Evolutionary conservation across 192 early-diverging fungal species (phyloP).

Genomic region (Phlyctochytrium arcticum): DNA sequence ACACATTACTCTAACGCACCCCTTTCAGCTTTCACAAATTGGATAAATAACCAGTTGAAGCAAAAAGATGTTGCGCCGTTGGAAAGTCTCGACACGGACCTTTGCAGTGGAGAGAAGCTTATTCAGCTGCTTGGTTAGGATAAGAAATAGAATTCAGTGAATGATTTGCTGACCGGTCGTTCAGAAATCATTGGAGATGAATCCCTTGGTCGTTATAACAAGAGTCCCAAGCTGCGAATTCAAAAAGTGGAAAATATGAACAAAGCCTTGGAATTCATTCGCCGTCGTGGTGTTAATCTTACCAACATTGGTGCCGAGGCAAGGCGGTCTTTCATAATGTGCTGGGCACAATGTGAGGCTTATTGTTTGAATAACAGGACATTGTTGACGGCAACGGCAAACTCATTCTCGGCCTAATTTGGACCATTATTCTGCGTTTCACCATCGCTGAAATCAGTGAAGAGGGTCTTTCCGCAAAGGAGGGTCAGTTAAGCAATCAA

Average conservation of each 20-base stretch:
- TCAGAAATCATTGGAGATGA: constrained; percentile 93
- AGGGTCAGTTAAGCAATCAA: constrained; percentile 41
- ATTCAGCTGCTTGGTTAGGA: constrained; percentile 57
- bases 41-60: constrained; percentile 46
- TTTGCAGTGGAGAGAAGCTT: constrained; percentile 63
- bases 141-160: not conserved
- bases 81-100: constrained; percentile 54
- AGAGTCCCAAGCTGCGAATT: constrained; percentile 83
- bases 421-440: constrained; percentile 96
- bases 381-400: constrained; percentile 91
- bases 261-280: constrained; percentile 90
- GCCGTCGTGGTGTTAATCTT: constrained; percentile 73
- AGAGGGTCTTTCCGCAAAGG: constrained; percentile 93
- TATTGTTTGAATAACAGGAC: too few species aligned
- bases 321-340: too few species aligned
- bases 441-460: constrained; percentile 93
- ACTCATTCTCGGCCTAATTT: constrained; percentile 92
- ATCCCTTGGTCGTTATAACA: constrained; percentile 81
- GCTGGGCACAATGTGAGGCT: too few species aligned
- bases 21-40: constrained; percentile 73
- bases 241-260: constrained; percentile 96
- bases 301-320: constrained; percentile 97
- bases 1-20: too few species aligned
- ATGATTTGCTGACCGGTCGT: not conserved
- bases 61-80: constrained; percentile 25